Conservation (phyloP, 2,329 filamentous ascomycete species). For the Colletotrichum truncatum region DNA sequence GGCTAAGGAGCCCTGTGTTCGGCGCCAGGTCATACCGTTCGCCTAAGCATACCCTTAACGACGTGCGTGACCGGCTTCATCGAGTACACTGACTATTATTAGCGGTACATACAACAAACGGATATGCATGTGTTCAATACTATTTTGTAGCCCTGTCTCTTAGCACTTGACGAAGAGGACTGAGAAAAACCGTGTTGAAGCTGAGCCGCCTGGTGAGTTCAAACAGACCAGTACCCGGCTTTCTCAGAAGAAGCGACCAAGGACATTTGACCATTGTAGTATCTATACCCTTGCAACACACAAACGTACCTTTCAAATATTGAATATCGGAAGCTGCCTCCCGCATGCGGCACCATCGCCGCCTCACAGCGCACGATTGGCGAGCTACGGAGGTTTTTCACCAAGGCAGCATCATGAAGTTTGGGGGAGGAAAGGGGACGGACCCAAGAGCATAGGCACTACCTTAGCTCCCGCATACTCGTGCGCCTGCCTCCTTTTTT, state of each 20-base stretch:
- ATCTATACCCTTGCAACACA: too few species aligned
- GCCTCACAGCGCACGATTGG: background rate
- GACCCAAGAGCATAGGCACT: background rate
- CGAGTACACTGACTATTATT: background rate
- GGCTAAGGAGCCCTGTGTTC: background rate
- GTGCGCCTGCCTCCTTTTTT: background rate
- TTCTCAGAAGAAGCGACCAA: too few species aligned
- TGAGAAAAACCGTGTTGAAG: too few species aligned
- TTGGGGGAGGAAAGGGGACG: background rate
- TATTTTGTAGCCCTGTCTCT: background rate
- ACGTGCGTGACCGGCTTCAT: background rate
- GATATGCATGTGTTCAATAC: background rate
- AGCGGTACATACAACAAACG: background rate
- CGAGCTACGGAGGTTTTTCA: background rate
- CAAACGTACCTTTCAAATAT: background rate
- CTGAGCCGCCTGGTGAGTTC: background rate
- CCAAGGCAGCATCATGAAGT: background rate
- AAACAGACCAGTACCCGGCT: too few species aligned
- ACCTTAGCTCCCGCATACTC: slow-evolving; percentile 7
- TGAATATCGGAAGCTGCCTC: background rate
- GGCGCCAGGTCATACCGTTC: slow-evolving; percentile 4
- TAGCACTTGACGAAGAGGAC: background rate
- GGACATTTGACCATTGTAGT: too few species aligned
- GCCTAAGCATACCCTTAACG: background rate
- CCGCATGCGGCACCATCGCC: background rate